These are phyloP conservation scores for Geotrichum bryndzae DNA, from an alignment of 1,139 yeast genomes.

Conservation along the genomic window DNA sequence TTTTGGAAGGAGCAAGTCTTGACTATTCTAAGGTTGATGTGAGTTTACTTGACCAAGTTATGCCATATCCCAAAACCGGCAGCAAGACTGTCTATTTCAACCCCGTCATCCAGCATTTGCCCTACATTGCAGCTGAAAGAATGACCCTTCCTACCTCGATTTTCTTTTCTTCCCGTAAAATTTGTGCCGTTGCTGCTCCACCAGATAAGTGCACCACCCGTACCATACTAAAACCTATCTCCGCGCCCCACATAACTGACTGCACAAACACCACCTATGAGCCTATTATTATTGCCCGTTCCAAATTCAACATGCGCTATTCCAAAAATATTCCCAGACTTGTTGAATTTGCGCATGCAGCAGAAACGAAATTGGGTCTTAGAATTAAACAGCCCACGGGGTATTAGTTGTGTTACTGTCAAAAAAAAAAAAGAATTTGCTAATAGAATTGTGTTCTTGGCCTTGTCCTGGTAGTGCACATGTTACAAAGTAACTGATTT, in stretches of 20 bases:
- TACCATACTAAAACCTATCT: slow-evolving; percentile 4
- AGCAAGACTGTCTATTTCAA: background rate
- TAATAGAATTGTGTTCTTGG: no score
- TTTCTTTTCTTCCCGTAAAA: background rate
- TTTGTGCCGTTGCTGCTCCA: background rate
- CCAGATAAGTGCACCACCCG: background rate
- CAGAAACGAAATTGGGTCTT: slow-evolving; percentile 7
- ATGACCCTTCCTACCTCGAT: background rate
- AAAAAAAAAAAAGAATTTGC: no score
- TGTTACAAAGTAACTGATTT: no score
- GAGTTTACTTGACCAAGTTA: background rate
- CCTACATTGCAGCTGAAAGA: background rate
- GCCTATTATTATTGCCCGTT: slow-evolving; percentile 1
- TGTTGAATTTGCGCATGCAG: slow-evolving; percentile 12
- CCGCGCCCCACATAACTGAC: background rate
- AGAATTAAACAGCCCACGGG: background rate
- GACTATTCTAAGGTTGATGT: background rate
- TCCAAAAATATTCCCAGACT: slow-evolving; percentile 11
- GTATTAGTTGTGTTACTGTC: background rate
- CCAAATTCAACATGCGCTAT: background rate
- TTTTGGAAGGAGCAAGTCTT: background rate
- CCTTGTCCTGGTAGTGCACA: no score
- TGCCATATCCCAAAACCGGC: background rate
- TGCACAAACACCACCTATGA: background rate
- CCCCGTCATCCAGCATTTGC: background rate